Evolutionary conservation across 1,284 basidiomycete genomes (phyloP), one percentile per base, ranked within the genome.

Genomic region (Microbotryum scabiosae): DNA sequence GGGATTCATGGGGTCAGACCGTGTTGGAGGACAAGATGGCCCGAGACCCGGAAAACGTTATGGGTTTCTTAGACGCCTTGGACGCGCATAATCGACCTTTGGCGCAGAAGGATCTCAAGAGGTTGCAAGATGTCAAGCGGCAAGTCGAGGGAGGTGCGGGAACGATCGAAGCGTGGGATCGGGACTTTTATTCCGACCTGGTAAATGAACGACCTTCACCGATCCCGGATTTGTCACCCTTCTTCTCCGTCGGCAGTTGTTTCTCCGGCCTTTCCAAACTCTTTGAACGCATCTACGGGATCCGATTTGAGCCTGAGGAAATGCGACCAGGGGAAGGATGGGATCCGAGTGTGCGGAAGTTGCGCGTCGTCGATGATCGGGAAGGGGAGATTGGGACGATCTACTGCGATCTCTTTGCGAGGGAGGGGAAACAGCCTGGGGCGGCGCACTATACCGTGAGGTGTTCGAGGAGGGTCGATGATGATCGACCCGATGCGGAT

Each of bases 391-490:
- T 98, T 59, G 94, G 94, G 1, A 90, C 88, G 80, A 89, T 98
- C 71, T 98, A 96, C 72, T 87, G 89, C 21, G 94, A 98, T 75
- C 78, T 98, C 26, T 97, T 91, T 74, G 82, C 85, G 10, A 80
- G 94, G 36, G 78, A 81, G 45, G 90, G 89, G 9, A 98, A 98
- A 76, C 84, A 90, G 4, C 82, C 84, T 48, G 90, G 90, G 16
- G 93, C 96, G 1, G 96, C 94, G 1, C 94, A 98, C 75, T 98
- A 97, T 75, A 98, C 94, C 3, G 91, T 98, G 12, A 83, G 92
- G 12, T 98, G 96, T 76, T 96, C 91, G 2, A 79, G 94, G 48
- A 78, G 94, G 54, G 86, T 88, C 1, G 93, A 97, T 70, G 84
- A 93, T 64, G 94, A 98, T 70, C 90, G 97, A 72, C 79, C 82